Percentiles rank a stretch among this genome's conserved stretches.
phyloP scores from a whole-genome alignment of 371 early-diverging fungal genomes.

The Nematocida sp. region DNA sequence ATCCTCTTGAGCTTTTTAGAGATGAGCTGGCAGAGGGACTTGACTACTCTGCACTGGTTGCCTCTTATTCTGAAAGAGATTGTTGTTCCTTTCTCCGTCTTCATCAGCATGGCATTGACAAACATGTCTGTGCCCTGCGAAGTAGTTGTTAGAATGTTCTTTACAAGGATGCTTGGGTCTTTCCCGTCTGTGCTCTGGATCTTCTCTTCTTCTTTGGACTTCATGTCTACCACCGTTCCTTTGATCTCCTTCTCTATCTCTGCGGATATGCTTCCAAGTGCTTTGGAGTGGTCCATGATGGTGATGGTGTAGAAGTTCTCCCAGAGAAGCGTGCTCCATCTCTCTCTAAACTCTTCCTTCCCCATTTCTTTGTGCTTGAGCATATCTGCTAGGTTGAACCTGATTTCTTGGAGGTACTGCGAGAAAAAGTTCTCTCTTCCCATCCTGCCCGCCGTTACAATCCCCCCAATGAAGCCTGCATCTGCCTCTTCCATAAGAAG shows the following conservation, averaged over 20 bases:
- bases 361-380: conserved; percentile 41
- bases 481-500: conserved; percentile 55
- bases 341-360: conserved; percentile 52
- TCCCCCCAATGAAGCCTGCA: conserved; percentile 59
- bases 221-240: conserved; percentile 48
- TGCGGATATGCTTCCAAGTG: conserved; percentile 21
- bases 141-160: conserved; percentile 58
- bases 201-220: not conserved
- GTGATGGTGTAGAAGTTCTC: conserved; percentile 63
- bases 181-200: not conserved
- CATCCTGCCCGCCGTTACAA: conserved; percentile 42
- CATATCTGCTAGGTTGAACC: conserved; percentile 57
- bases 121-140: conserved; percentile 53
- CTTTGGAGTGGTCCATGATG: not conserved
- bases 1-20: conserved; percentile 20
- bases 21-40: conserved; percentile 55
- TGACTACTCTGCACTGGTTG: conserved; percentile 60
- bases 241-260: conserved; percentile 41
- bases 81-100: conserved; percentile 1
- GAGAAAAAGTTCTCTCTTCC: conserved; percentile 44
- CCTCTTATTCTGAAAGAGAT: conserved; percentile 59
- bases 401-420: conserved; percentile 58
- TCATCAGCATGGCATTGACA: conserved; percentile 56
- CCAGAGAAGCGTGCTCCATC: conserved; percentile 64
- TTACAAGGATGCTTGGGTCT: conserved; percentile 46